phyloP scores from a whole-genome alignment of 148 eudicot genomes.

The Rhododendron molle region DNA sequence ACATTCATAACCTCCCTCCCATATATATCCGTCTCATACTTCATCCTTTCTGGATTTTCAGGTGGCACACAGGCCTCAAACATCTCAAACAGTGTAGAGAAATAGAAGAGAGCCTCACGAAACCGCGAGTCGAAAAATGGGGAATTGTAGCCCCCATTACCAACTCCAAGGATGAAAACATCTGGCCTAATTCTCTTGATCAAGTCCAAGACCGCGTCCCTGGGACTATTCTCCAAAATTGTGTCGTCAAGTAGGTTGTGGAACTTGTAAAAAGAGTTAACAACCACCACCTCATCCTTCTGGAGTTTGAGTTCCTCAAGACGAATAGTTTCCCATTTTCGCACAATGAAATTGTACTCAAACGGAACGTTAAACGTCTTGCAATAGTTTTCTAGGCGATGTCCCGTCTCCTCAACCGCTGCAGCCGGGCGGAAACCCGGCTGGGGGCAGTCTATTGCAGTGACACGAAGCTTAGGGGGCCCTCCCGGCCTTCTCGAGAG shows the following conservation, averaged over 20 bases:
- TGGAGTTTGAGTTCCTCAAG: conserved; percentile 12
- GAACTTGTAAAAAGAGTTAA: conserved; percentile 3
- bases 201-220: conserved; percentile 14
- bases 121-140: conserved; percentile 21
- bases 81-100: conserved; percentile 18
- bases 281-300: conserved; percentile 18
- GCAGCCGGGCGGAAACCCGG: conserved; percentile 19
- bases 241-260: conserved; percentile 11
- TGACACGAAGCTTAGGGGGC: conserved; percentile 20
- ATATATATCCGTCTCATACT: conserved; percentile 4
- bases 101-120: conserved; percentile 18
- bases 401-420: conserved; percentile 12
- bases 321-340: conserved; percentile 14
- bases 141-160: conserved; percentile 10
- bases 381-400: conserved; percentile 17
- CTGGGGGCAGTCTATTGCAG: conserved; percentile 19
- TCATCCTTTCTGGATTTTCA: conserved; percentile 4
- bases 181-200: conserved; percentile 12
- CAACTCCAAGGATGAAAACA: conserved; percentile 14
- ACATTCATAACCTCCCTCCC: conserved; percentile 17
- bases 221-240: conserved; percentile 14
- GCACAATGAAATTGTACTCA: conserved; percentile 14
- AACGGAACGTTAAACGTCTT: conserved; percentile 19
- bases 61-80: conserved; percentile 11
- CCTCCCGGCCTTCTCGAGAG: conserved; percentile 22